Conservation (phyloP, 1,139 yeast genomes). For the Pichia sp. region DNA sequence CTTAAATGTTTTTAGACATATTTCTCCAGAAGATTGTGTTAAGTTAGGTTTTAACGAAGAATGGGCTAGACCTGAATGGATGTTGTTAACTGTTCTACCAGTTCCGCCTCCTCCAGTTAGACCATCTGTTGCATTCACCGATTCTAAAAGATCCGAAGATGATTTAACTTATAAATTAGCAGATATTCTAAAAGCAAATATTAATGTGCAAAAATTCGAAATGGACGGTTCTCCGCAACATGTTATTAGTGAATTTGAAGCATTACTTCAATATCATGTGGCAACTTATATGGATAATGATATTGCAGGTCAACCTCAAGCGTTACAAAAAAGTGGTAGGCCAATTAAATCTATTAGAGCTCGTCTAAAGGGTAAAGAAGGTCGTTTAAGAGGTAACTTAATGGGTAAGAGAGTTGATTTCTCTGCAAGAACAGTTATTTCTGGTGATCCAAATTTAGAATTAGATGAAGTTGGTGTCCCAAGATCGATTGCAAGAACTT, state of each 20-base stretch:
- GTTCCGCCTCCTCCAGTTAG: conserved; percentile 99
- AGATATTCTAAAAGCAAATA: conserved; percentile 92
- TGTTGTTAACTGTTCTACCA: conserved; percentile 91
- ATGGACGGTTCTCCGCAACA: conserved; percentile 99
- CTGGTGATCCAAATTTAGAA: conserved; percentile 98
- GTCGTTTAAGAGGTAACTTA: conserved; percentile 94
- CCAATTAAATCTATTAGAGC: conserved; percentile 98
- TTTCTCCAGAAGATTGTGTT: conserved; percentile 74
- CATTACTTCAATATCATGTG: conserved; percentile 91
- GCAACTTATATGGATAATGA: conserved; percentile 99
- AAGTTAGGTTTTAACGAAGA: conserved; percentile 89
- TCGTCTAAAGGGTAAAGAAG: conserved; percentile 98
- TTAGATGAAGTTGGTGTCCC: conserved; percentile 99
- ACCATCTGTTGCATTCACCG: conserved; percentile 96
- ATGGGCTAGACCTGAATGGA: conserved; percentile 98
- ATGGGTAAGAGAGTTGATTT: conserved; percentile 99
- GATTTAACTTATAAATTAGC: conserved; percentile 97
- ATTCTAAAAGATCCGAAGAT: conserved; percentile 99
- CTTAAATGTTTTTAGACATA: conserved; percentile 85
- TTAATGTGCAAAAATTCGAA: conserved; percentile 90
- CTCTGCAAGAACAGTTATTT: conserved; percentile 97
- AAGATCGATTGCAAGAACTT: conserved; percentile 87
- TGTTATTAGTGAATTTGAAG: conserved; percentile 93
- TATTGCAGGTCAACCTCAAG: conserved; percentile 99
- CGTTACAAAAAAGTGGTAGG: conserved; percentile 96